A percentile compares a stretch with the other conserved stretches of the same genome.
These are phyloP conservation scores for Myxozyma vanderwaltii DNA, from an alignment of 805 yeast species.

Conservation along the genomic window DNA sequence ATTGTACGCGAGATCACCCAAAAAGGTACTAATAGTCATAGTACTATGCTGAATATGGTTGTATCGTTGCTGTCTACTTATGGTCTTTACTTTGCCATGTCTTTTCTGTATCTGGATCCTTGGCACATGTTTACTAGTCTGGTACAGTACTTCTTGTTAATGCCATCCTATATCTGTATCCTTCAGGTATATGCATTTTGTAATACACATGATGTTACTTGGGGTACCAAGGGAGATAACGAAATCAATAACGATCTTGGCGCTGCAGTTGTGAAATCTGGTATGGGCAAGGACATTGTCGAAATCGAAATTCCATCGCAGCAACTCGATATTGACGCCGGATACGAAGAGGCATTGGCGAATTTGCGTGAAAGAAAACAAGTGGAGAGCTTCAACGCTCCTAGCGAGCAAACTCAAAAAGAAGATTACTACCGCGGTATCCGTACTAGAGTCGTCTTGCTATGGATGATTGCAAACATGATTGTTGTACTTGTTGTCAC, in stretches of 20 bases:
- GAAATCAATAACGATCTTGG: conserved; percentile 71
- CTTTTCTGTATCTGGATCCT: conserved; percentile 83
- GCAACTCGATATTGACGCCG: conserved; percentile 70
- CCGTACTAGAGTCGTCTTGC: conserved; percentile 82
- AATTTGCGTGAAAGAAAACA: conserved; percentile 44
- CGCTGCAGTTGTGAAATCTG: conserved; percentile 67
- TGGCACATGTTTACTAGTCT: conserved; percentile 90
- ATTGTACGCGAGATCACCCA: conserved; percentile 53
- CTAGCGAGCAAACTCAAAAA: conserved; percentile 54
- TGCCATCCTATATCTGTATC: conserved; percentile 90
- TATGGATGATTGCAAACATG: conserved; percentile 88
- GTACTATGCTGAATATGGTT: conserved; percentile 79
- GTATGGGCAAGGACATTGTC: conserved; percentile 55
- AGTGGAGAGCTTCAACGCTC: conserved; percentile 41
- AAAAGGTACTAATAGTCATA: conserved; percentile 57
- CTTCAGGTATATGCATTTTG: conserved; percentile 93
- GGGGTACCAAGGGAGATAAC: conserved; percentile 94
- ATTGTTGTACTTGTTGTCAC: conserved; percentile 75
- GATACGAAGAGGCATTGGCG: conserved; percentile 65
- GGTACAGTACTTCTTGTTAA: conserved; percentile 75
- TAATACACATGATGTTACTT: conserved; percentile 92
- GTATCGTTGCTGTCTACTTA: conserved; percentile 87
- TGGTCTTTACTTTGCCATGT: conserved; percentile 73
- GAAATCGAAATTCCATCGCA: conserved; percentile 70
- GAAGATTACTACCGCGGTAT: conserved; percentile 87